Evolutionary conservation across 2,329 filamentous ascomycete genomes (phyloP), one percentile per base, ranked within the genome.

Genomic region (Trichophyton mentagrophytes): DNA sequence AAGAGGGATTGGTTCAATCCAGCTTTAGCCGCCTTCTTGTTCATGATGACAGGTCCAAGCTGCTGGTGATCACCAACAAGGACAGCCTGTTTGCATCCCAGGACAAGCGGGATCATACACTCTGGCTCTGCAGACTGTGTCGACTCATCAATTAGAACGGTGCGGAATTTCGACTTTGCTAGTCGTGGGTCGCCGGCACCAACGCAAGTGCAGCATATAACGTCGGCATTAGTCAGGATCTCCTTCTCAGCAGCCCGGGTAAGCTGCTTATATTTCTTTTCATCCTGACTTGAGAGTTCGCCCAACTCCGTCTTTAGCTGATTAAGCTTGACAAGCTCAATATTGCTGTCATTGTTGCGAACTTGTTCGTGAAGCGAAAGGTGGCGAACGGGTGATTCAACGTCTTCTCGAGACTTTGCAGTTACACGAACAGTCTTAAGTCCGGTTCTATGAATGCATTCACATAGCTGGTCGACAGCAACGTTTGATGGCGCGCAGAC

Each of bases 71-170:
- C 93, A 71, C 93, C 93, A 47, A 99, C 93, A 40, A 99, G 82
- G n/a, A 99, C 93, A 57, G 96, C 90, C 74, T 99, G 93, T 78
- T 99, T 99, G 80, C 93, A 99, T 58, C 93, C 93, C 22, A 99
- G 81, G 36, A 99, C 92, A 46, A 99, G 79, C 17, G 93, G 93
- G 68, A 99, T 99, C 90, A 99, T 95, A 74, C 93, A 99, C 74
- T 99, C 93, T 0, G 93, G 93, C 73, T 99, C 93, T 2, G 93
- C 93, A 15, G 93, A 96, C 71, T 99, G 93, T 0, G 93, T 99
- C 49, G 92, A 97, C 75, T 99, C 93, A 70, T 99, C 93, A 66
- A 99, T 97, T 46, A 99, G 80, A 20, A 99, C 93, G 65, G 95
- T 99, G 65, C 93, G 86, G 79, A 99, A 99, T 76, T 96, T 96